These are phyloP conservation scores for Didymellaceae sp. DNA, from an alignment of 2,329 filamentous ascomycete genomes.

Conservation along the genomic window DNA sequence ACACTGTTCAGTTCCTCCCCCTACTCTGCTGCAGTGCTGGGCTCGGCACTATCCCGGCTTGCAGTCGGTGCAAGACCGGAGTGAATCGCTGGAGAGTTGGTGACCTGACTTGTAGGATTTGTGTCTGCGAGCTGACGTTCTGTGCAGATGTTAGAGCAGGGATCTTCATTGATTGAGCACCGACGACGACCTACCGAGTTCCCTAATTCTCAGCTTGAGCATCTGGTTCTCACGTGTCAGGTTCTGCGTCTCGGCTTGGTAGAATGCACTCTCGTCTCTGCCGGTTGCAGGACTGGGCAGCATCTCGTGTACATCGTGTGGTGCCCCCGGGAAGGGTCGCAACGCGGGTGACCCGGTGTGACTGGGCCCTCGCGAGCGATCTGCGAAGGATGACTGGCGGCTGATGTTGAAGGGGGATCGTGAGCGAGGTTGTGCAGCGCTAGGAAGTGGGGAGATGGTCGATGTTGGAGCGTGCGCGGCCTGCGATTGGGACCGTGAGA, in stretches of 20 bases:
- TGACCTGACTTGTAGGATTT: conserved; percentile 40
- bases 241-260: conserved; percentile 82
- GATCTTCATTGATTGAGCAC: background rate
- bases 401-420: conserved; percentile 51
- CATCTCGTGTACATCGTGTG: conserved; percentile 61
- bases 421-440: conserved; percentile 30
- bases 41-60: conserved; percentile 22
- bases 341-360: conserved; percentile 52
- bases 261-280: conserved; percentile 78
- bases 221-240: conserved; percentile 82
- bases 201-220: conserved; percentile 75
- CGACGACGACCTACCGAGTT: conserved; percentile 63
- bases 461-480: conserved; percentile 36
- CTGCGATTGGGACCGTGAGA: conserved; percentile 40
- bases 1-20: no score
- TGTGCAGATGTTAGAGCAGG: conserved; percentile 8
- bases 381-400: conserved; percentile 52
- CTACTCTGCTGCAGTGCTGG: background rate
- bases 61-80: conserved; percentile 32
- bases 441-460: conserved; percentile 47
- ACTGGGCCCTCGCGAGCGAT: conserved; percentile 48
- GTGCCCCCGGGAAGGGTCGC: conserved; percentile 60
- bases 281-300: conserved; percentile 56
- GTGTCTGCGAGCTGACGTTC: conserved; percentile 45
- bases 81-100: conserved; percentile 39